Conservation (phyloP, 2,329 filamentous ascomycete genomes). For the Exophiala xenobiotica region DNA sequence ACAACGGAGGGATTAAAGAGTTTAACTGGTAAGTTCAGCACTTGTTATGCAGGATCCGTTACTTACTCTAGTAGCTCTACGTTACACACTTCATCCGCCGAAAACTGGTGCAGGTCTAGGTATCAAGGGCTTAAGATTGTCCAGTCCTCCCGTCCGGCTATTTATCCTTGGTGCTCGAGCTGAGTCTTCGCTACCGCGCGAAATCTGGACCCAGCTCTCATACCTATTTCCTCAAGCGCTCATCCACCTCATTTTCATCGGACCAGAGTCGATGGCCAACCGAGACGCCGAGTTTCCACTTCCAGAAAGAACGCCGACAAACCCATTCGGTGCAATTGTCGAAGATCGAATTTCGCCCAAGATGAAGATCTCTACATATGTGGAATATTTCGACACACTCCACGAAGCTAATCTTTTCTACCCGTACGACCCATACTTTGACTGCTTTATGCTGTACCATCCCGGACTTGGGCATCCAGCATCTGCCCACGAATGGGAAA, state of each 20-base stretch:
- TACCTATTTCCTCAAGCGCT: conserved; percentile 91
- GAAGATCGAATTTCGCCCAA: conserved; percentile 85
- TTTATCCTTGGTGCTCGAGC: conserved; percentile 94
- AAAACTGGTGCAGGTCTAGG: conserved; percentile 74
- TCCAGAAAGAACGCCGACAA: conserved; percentile 76
- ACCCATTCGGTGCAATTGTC: conserved; percentile 90
- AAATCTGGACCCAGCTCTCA: conserved; percentile 91
- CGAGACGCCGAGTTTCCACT: conserved; percentile 90
- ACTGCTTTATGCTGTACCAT: conserved; percentile 96
- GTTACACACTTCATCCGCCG: conserved; percentile 90
- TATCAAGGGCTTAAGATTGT: conserved; percentile 70
- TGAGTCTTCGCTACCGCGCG: conserved; percentile 91
- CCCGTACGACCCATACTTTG: conserved; percentile 97
- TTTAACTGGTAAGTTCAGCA: conserved; percentile 70
- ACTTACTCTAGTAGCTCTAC: conserved; percentile 61
- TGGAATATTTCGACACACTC: conserved; percentile 97
- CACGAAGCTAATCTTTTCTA: conserved; percentile 88
- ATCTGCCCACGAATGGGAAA: conserved; percentile 88
- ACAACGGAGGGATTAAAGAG: conserved; percentile 90
- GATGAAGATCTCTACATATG: conserved; percentile 96
- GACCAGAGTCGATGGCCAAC: conserved; percentile 93
- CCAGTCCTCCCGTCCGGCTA: conserved; percentile 82
- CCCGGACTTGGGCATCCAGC: conserved; percentile 93
- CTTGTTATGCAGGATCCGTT: conserved; percentile 14
- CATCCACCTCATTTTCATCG: conserved; percentile 91